A percentile compares a stretch with the other conserved stretches of the same genome.
phyloP scores from a whole-genome alignment of 2,329 filamentous ascomycete species.

The Alternaria triticimaculans region DNA sequence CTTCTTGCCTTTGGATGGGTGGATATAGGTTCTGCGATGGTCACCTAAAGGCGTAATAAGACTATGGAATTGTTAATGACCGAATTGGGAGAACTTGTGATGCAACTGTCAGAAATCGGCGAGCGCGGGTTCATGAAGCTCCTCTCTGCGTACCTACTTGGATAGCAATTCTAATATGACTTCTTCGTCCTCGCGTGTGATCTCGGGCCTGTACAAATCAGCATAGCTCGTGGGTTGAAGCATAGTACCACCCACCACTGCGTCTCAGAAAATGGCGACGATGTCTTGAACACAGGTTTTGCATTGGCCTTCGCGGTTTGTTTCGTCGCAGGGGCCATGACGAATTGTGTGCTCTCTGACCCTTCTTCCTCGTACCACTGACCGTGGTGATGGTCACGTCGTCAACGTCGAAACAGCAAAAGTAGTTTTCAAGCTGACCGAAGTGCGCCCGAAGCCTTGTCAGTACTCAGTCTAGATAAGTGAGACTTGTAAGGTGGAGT shows the following conservation, averaged over 20 bases:
- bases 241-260: slow-evolving; percentile 60
- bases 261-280: slow-evolving; percentile 67
- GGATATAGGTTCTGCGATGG: slow-evolving; percentile 62
- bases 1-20: slow-evolving; percentile 67
- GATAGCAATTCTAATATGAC: slow-evolving; percentile 71
- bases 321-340: slow-evolving; percentile 30
- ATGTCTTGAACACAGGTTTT: slow-evolving; percentile 68
- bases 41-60: slow-evolving; percentile 69
- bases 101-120: neutral
- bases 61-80: slow-evolving; percentile 49
- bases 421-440: slow-evolving; percentile 1
- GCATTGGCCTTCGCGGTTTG: slow-evolving; percentile 24
- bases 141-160: slow-evolving; percentile 57
- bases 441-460: slow-evolving; percentile 5
- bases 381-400: neutral
- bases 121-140: neutral
- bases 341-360: neutral
- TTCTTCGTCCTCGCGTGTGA: slow-evolving; percentile 65
- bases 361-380: neutral
- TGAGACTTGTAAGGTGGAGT: slow-evolving; percentile 13
- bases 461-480: neutral
- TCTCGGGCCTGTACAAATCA: slow-evolving; percentile 62
- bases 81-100: neutral
- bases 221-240: neutral
- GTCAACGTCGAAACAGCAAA: neutral